phyloP scores from a whole-genome alignment of 2,329 filamentous ascomycete species.

The Paradendryphiella salina region DNA sequence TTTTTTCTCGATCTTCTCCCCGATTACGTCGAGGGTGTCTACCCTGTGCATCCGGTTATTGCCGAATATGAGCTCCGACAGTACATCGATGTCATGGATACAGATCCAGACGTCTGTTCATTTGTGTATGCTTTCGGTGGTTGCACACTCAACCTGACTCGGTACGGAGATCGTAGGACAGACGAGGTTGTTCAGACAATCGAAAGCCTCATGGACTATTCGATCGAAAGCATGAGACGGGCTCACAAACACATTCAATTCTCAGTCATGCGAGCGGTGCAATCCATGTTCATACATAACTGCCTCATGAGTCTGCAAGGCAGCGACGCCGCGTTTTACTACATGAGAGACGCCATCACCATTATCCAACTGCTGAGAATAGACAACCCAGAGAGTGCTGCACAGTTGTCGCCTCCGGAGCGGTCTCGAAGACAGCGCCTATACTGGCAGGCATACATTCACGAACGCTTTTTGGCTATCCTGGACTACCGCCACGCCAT shows the following conservation, averaged over 20 bases:
- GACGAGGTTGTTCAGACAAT: constrained; percentile 41
- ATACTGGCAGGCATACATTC: constrained; percentile 61
- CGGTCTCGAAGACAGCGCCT: constrained; percentile 53
- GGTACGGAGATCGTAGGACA: constrained; percentile 39
- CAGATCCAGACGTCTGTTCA: constrained; percentile 45
- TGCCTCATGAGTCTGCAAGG: constrained; percentile 55
- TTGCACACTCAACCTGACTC: constrained; percentile 52
- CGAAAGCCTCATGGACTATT: constrained; percentile 39
- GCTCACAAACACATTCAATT: constrained; percentile 47
- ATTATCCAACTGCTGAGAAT: constrained; percentile 47
- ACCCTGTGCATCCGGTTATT: constrained; percentile 55
- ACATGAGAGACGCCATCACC: constrained; percentile 56
- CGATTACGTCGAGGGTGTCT: constrained; percentile 52
- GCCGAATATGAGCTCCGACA: constrained; percentile 47
- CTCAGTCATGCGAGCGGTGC: constrained; percentile 54
- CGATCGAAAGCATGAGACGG: constrained; percentile 47
- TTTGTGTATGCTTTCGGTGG: constrained; percentile 54
- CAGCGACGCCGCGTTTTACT: constrained; percentile 55
- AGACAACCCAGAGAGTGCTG: constrained; percentile 46
- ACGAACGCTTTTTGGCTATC: constrained; percentile 61
- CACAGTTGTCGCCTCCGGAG: constrained; percentile 42
- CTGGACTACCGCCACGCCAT: constrained; percentile 54
- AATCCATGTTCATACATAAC: constrained; percentile 59
- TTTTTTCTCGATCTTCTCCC: constrained; percentile 52
- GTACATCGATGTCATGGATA: constrained; percentile 46